Evolutionary conservation across 345 rosid genomes (phyloP).

Genomic region (Gossypium longicalyx): DNA sequence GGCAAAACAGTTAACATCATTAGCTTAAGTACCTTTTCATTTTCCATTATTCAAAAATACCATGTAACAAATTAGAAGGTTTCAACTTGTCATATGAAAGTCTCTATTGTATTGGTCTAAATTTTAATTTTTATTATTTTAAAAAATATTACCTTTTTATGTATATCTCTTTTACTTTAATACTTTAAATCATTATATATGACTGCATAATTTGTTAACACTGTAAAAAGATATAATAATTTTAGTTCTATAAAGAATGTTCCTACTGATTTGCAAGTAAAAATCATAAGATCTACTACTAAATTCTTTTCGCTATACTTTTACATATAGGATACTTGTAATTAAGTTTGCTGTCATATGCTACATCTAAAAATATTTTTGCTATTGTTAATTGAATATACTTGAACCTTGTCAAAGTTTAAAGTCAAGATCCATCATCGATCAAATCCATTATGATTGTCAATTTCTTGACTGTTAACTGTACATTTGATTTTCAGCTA

Average conservation of each 20-base stretch:
- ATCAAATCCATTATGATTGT: no score
- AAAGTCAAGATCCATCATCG: no score
- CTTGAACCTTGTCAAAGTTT: no score
- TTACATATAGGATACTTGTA: no score
- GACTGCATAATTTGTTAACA: not conserved
- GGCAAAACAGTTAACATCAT: not conserved
- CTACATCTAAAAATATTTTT: no score
- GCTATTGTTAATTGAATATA: not conserved
- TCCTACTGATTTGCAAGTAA: not conserved
- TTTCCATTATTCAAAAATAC: no score
- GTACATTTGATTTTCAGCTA: no score
- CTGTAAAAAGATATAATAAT: not conserved
- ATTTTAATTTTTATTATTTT: no score
- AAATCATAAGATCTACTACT: not conserved
- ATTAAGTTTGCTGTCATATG: not conserved
- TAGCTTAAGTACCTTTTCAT: not conserved
- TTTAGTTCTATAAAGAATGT: not conserved
- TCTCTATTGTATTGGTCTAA: not conserved
- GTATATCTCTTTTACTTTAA: not conserved
- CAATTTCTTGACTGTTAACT: no score
- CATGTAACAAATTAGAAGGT: not conserved
- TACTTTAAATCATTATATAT: not conserved
- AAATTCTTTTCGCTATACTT: no score
- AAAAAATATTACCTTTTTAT: not conserved
- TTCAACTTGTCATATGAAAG: not conserved